phyloP scores from a whole-genome alignment of 352 stramenopile species.

The Globisporangium recalcitrans region DNA sequence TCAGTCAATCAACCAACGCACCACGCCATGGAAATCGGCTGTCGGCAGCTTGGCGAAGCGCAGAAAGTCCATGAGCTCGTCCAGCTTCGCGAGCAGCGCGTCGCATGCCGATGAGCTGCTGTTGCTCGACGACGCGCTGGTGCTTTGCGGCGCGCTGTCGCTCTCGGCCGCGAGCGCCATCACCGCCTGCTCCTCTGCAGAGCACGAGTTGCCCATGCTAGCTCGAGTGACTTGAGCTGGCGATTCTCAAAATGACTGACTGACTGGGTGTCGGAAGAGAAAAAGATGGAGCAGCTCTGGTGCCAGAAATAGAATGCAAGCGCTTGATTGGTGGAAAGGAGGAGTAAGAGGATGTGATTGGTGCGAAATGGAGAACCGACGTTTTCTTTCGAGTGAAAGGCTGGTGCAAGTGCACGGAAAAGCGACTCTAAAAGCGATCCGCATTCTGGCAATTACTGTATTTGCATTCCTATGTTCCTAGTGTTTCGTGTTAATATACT shows the following conservation, averaged over 20 bases:
- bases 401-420: no score
- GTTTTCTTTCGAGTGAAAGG: neutral
- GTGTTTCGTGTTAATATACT: neutral
- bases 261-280: slow-evolving; percentile 7
- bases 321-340: neutral
- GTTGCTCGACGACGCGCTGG: neutral
- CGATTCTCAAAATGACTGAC: slow-evolving; percentile 1
- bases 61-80: slow-evolving; percentile 85
- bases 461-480: neutral
- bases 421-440: neutral
- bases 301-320: neutral
- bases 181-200: slow-evolving; percentile 4
- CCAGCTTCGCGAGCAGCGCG: slow-evolving; percentile 66
- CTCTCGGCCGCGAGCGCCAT: neutral
- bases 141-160: neutral
- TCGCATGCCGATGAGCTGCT: slow-evolving; percentile 38
- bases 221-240: neutral
- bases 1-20: slow-evolving; percentile 24
- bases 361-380: neutral
- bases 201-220: slow-evolving; percentile 11
- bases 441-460: neutral
- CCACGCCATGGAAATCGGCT: slow-evolving; percentile 52
- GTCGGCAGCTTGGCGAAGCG: slow-evolving; percentile 45
- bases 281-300: neutral
- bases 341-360: neutral